Evolutionary conservation across 805 yeast species (phyloP).

Genomic region (Ogataea populi-albae): DNA sequence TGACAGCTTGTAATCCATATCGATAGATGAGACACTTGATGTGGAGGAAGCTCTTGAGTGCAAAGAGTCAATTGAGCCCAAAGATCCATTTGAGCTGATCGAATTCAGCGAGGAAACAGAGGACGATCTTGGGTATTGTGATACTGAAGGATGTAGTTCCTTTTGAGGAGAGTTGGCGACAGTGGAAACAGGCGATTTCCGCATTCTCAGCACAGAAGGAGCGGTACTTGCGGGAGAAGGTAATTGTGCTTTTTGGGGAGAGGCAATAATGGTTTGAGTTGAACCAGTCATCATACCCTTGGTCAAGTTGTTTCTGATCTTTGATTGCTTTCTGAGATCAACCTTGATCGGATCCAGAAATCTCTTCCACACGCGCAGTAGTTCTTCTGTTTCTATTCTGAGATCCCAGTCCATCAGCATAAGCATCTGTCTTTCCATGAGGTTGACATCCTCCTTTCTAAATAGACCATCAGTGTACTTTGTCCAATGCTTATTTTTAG

Average conservation of each 20-base stretch:
- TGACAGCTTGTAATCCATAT: constrained; percentile 9
- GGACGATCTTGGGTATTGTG: constrained; percentile 23
- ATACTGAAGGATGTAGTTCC: too few relatives aligned
- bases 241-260: constrained; percentile 8
- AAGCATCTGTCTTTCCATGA: constrained; percentile 77
- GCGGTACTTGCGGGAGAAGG: constrained; percentile 21
- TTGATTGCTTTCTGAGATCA: constrained; percentile 32
- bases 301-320: constrained; percentile 28
- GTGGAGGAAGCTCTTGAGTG: neutral
- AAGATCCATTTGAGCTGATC: constrained; percentile 31
- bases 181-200: constrained; percentile 32
- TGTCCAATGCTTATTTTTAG: constrained; percentile 79
- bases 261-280: constrained; percentile 27
- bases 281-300: constrained; percentile 30
- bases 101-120: constrained; percentile 21
- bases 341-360: constrained; percentile 52
- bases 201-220: constrained; percentile 15
- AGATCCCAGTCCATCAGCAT: constrained; percentile 71
- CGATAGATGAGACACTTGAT: constrained; percentile 4
- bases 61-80: constrained; percentile 26
- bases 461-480: constrained; percentile 74
- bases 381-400: constrained; percentile 43
- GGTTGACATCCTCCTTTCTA: constrained; percentile 62
- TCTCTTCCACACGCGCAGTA: constrained; percentile 38
- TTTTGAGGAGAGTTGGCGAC: constrained; percentile 13